phyloP scores from a whole-genome alignment of 495 filamentous ascomycete species.

The Aspergillus ellipticus region DNA sequence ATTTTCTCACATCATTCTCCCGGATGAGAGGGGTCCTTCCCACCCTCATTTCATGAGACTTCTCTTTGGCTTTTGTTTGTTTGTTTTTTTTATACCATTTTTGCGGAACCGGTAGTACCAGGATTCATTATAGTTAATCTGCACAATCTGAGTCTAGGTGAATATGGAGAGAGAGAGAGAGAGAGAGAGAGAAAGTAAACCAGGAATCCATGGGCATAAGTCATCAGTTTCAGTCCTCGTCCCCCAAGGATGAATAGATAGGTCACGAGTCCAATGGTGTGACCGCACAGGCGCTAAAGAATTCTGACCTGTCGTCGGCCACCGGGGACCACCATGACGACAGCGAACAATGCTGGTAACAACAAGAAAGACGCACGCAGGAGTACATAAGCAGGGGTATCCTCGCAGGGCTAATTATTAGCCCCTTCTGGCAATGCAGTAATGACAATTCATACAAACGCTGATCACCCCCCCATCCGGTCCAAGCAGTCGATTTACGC shows the following conservation, averaged over 20 bases:
- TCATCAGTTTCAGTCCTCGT: too few species aligned
- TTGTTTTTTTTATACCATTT: background rate
- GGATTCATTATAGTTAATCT: background rate
- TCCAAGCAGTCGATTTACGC: background rate
- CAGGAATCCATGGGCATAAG: too few species aligned
- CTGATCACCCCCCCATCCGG: background rate
- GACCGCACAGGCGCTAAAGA: background rate
- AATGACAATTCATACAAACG: background rate
- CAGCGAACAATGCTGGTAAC: background rate
- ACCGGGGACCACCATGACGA: too few species aligned
- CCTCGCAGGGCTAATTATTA: conserved; percentile 1
- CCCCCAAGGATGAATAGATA: too few species aligned
- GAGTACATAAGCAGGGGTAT: conserved; percentile 7
- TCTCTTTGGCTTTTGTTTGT: too few species aligned
- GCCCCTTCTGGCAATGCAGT: conserved; percentile 1
- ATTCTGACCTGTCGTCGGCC: background rate
- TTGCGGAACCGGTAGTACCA: background rate
- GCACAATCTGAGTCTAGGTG: background rate
- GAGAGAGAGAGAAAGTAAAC: background rate
- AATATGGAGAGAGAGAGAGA: background rate
- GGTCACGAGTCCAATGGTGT: background rate
- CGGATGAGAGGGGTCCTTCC: background rate
- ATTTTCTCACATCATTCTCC: background rate
- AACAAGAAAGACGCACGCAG: background rate
- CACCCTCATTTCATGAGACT: background rate